Conservation (phyloP, 2,329 filamentous ascomycete species). For the Aspergillus brasiliensis region DNA sequence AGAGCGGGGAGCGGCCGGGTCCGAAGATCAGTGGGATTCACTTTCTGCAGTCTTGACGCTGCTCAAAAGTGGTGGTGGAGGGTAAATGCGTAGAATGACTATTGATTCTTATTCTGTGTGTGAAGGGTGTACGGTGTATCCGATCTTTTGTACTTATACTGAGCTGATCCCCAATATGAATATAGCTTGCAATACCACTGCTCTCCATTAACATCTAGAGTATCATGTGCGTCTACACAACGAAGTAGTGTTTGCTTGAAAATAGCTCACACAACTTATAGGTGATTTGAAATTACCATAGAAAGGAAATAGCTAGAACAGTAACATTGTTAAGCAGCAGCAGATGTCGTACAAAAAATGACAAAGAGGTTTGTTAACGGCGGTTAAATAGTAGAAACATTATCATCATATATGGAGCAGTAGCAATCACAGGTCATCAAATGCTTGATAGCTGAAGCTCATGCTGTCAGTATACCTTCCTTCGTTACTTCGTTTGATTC, state of each 20-base stretch:
- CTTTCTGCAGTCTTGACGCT: background rate
- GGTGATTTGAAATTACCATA: background rate
- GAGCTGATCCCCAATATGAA: no score
- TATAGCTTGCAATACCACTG: no score
- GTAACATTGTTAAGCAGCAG: background rate
- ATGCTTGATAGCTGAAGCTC: background rate
- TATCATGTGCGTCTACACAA: background rate
- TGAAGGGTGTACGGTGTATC: no score
- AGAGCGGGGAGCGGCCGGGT: constrained; percentile 5
- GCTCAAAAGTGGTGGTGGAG: background rate
- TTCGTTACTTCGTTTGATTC: background rate
- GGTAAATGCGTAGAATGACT: no score
- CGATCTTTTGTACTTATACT: no score
- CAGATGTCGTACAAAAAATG: background rate
- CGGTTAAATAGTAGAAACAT: background rate
- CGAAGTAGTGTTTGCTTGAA: background rate
- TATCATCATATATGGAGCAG: background rate
- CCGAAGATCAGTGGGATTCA: constrained; percentile 1
- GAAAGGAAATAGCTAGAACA: background rate
- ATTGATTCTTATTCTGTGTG: background rate
- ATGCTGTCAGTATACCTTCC: background rate
- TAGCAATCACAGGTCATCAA: background rate
- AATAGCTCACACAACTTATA: background rate
- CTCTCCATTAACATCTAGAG: no score
- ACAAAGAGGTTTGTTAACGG: background rate